phyloP scores from a whole-genome alignment of 768 basidiomycete species.

The Collybia sp. region DNA sequence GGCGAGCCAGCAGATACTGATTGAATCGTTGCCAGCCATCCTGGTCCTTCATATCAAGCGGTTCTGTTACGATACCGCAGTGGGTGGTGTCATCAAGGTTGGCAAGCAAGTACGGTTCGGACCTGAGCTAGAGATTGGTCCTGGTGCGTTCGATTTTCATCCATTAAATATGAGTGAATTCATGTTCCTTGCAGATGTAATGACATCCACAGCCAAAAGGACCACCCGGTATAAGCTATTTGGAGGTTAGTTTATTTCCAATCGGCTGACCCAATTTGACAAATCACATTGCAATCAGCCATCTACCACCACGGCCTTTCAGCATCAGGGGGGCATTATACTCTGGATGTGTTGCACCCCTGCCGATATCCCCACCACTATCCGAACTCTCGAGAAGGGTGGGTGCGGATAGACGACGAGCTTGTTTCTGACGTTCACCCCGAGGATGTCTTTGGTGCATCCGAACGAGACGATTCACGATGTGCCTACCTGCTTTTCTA shows the following conservation, averaged over 20 bases:
- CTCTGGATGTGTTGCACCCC: conserved; percentile 82
- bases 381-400: conserved; percentile 47
- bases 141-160: conserved; percentile 38
- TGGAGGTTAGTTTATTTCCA: conserved; percentile 50
- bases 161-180: conserved; percentile 2
- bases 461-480: conserved; percentile 40
- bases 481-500: conserved; percentile 91
- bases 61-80: conserved; percentile 78
- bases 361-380: conserved; percentile 43
- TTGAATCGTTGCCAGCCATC: conserved; percentile 81
- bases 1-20: conserved; percentile 56
- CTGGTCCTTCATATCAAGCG: conserved; percentile 88
- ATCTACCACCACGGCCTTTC: conserved; percentile 92
- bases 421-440: conserved; percentile 67
- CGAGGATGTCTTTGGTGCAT: conserved; percentile 68
- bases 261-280: background rate
- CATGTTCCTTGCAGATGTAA: conserved; percentile 40
- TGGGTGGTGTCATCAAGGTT: conserved; percentile 80
- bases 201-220: conserved; percentile 46
- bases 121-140: conserved; percentile 71
- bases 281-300: conserved; percentile 34
- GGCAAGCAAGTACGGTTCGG: conserved; percentile 77
- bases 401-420: conserved; percentile 96
- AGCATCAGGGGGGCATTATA: conserved; percentile 94
- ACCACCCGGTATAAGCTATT: conserved; percentile 72